Conservation (phyloP, 2,329 filamentous ascomycete genomes). For the Xylaria sp. region DNA sequence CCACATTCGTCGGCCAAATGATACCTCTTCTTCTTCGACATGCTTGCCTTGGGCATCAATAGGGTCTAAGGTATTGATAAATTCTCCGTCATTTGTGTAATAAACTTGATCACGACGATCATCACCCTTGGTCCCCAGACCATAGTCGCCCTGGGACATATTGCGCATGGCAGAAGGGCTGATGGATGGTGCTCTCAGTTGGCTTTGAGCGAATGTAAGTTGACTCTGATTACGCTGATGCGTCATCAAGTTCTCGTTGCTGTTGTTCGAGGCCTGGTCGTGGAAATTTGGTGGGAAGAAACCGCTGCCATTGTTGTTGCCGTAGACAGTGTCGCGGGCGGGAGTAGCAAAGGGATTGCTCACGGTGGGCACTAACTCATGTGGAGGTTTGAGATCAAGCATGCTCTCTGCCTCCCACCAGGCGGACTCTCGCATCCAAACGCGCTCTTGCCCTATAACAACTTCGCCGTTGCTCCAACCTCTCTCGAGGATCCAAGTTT, state of each 20-base stretch:
- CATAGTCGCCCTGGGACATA: slow-evolving; percentile 80
- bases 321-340: slow-evolving; percentile 78
- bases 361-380: slow-evolving; percentile 50
- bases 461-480: slow-evolving; percentile 99
- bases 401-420: slow-evolving; percentile 99
- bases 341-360: slow-evolving; percentile 54
- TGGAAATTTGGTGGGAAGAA: slow-evolving; percentile 76
- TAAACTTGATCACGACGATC: slow-evolving; percentile 77
- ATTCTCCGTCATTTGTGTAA: slow-evolving; percentile 77
- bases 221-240: slow-evolving; percentile 69
- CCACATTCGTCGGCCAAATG: slow-evolving; percentile 77
- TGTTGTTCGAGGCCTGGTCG: slow-evolving; percentile 71
- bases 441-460: slow-evolving; percentile 86
- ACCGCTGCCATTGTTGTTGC: slow-evolving; percentile 69
- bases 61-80: slow-evolving; percentile 76
- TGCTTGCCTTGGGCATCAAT: slow-evolving; percentile 82
- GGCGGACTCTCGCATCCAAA: slow-evolving; percentile 93
- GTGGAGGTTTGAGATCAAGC: slow-evolving; percentile 84
- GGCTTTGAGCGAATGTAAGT: slow-evolving; percentile 55
- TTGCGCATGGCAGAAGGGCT: slow-evolving; percentile 69
- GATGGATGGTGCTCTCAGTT: slow-evolving; percentile 66
- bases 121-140: slow-evolving; percentile 87
- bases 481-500: slow-evolving; percentile 92
- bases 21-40: slow-evolving; percentile 75
- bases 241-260: slow-evolving; percentile 76